Percentiles rank a stretch among this genome's conserved stretches.
Evolutionary conservation across 345 rosid species (phyloP).

Genomic region (Arabidopsis suecica): DNA sequence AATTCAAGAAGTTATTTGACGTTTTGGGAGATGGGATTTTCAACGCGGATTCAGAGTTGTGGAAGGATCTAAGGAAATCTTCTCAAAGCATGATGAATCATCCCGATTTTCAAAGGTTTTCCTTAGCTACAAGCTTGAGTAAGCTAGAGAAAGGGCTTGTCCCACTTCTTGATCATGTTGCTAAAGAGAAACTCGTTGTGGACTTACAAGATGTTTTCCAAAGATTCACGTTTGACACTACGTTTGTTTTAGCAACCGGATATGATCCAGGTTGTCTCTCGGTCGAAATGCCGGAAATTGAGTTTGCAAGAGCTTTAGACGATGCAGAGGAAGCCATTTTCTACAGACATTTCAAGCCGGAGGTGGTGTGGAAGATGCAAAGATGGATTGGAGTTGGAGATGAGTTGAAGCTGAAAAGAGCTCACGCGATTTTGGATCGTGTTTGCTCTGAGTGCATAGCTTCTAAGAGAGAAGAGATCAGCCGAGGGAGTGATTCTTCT

Average conservation of each 20-base stretch:
- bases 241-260: conserved; percentile 51
- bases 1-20: conserved; percentile 58
- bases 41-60: conserved; percentile 51
- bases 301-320: conserved; percentile 50
- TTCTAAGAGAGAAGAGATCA: conserved; percentile 40
- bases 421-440: conserved; percentile 43
- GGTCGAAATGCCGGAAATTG: conserved; percentile 45
- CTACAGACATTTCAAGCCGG: conserved; percentile 53
- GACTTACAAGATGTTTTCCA: conserved; percentile 59
- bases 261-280: conserved; percentile 53
- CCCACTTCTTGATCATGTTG: conserved; percentile 53
- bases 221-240: conserved; percentile 56
- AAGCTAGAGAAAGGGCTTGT: conserved; percentile 55
- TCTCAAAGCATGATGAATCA: conserved; percentile 47
- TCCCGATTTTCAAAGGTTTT: conserved; percentile 39
- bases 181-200: conserved; percentile 36
- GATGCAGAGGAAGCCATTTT: conserved; percentile 58
- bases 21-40: conserved; percentile 68
- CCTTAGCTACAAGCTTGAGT: conserved; percentile 40
- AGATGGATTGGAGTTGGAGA: conserved; percentile 51
- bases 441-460: conserved; percentile 38
- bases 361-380: conserved; percentile 53
- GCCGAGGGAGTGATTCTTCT: background rate
- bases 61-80: conserved; percentile 58
- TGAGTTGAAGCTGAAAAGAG: conserved; percentile 51